Evolutionary conservation across 2,329 filamentous ascomycete species (phyloP), one percentile per base, ranked within the genome.

Genomic region (Eutypa lata): DNA sequence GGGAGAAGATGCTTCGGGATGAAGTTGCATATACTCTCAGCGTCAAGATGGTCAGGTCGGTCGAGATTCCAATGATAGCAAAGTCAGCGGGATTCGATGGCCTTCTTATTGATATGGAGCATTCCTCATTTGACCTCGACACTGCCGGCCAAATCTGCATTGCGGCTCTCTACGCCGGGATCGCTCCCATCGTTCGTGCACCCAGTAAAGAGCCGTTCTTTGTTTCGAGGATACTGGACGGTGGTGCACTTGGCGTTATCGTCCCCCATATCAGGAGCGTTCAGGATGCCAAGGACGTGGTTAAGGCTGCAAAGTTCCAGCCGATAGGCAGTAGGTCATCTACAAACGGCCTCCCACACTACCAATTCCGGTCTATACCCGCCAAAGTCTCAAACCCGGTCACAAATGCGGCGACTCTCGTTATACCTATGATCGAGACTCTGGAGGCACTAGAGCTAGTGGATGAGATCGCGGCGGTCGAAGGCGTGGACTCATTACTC

Each of bases 401-500:
- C 1, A 48, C 68, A 31, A 73, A 73, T 44, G 47, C 52, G 2
- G 62, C 68, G 26, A 71, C 70, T 2, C 64, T 72, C 50, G 59
- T 73, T 8, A 71, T 73, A 16, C 70, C 68, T 2, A 74, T 74
- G 71, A 69, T 74, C 38, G 72, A 74, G 57, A 54, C 53, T 8
- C 53, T 46, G 24, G 53, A 38, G 31, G 73, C 71, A 0, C 59
- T 67, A 6, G 65, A 59, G 19, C 66, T 67, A 3, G 65, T 73
- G 1, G 69, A 71, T 16, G 49, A 52, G 21, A 50, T 54, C 18
- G 47, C 48, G 10, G 45, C 49, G 11, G 28, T 52, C n/a, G 66
- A 73, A 0, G 73, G 73, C 0, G 74, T 77, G 3, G 75, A 77
- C 53, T 69, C 63, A 1, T 58, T 77, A 1, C 61, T 77, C 2